These are phyloP conservation scores for Gonapodya prolifera DNA, from an alignment of 192 early-diverging fungal species.

Conservation along the genomic window DNA sequence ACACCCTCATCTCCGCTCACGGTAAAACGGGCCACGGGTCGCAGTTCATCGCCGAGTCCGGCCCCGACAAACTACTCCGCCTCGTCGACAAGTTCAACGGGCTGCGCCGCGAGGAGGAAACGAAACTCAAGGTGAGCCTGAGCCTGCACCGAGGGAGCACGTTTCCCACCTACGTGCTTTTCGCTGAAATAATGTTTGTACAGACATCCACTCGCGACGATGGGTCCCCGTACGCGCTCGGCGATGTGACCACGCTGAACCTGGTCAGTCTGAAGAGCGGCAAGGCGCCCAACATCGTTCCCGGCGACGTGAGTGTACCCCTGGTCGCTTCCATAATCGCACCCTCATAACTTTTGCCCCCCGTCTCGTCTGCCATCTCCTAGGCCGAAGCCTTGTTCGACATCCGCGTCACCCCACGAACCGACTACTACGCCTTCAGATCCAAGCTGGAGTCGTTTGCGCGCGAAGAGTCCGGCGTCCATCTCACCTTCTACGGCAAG, in stretches of 20 bases:
- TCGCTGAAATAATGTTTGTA: background rate
- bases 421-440: slow-evolving; percentile 48
- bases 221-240: slow-evolving; percentile 42
- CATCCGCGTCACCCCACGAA: slow-evolving; percentile 58
- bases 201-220: slow-evolving; percentile 20
- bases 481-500: background rate
- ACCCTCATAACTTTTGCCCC: slow-evolving; percentile 53
- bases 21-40: slow-evolving; percentile 73
- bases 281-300: slow-evolving; percentile 54
- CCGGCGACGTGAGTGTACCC: slow-evolving; percentile 23
- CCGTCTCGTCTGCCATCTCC: slow-evolving; percentile 46
- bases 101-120: slow-evolving; percentile 52
- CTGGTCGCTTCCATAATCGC: slow-evolving; percentile 50
- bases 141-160: slow-evolving; percentile 31
- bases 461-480: background rate
- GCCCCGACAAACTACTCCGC: background rate
- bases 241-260: slow-evolving; percentile 76
- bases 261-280: slow-evolving; percentile 46
- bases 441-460: background rate
- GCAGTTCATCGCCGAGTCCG: slow-evolving; percentile 46
- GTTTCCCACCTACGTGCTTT: slow-evolving; percentile 57
- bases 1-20: slow-evolving; percentile 44
- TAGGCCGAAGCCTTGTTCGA: slow-evolving; percentile 44
- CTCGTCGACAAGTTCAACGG: slow-evolving; percentile 56
- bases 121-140: slow-evolving; percentile 31